Evolutionary conservation across 768 basidiomycete species (phyloP), one percentile per base, ranked within the genome.

Genomic region (Lentinula edodes): DNA sequence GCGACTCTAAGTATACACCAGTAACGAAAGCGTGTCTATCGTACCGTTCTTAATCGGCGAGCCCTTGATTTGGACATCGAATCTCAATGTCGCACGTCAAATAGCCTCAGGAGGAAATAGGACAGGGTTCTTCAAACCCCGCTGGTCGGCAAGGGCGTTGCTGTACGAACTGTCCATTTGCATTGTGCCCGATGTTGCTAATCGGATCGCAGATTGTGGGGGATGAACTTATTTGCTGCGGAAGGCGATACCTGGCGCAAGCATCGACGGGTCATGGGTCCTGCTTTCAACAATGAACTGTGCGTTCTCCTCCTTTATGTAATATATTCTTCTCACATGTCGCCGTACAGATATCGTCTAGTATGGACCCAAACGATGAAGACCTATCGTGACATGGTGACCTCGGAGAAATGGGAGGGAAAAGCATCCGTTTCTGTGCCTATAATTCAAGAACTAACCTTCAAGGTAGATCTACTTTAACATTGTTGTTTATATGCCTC

Each of bases 41-140:
- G 73, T 80, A 0, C 72, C 79, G 0, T 77, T 75, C 54, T 23
- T 83, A 0, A 61, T 65, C 0, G 80, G 81, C 0, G 58, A 62
- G 5, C 70, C 79, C 0, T 66, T 66, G 0, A 67, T 82, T 23
- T 79, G 75, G 63, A 79, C 79, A 2, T 72, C 76, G 15, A 82
- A 80, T 60, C 61, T 83, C 20, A 79, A 82, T 45, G 75, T 82
- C 5, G 76, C 73, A 10, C 74, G 80, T 6, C 82, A 82, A 67
- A 73, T 81, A 16, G 67, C 71, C 6, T 68, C 65, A 1, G 80
- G 79, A 4, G 75, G 75, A 1, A 73, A 75, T 38, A 78, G 75
- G 53, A 71, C 72, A 0, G 73, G 66, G 52, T 81, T 78, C 52
- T 58, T 74, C 46, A 83, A 83, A 63, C 76, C 80, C 2, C 65